Conservation (phyloP, 805 yeast species). For the Kluyveromyces lactis region DNA sequence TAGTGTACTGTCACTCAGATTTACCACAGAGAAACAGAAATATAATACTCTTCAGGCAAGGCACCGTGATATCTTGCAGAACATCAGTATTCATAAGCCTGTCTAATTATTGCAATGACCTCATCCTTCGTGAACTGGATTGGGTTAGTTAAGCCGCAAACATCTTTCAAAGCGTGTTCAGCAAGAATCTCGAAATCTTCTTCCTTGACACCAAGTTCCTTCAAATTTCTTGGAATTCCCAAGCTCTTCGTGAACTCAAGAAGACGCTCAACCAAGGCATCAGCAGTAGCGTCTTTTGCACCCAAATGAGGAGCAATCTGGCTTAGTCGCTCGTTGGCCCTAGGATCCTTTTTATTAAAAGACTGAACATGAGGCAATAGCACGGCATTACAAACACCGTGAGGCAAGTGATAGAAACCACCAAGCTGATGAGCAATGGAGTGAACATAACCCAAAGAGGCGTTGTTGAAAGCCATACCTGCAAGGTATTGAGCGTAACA, state of each 20-base stretch:
- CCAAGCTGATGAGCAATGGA: conserved; percentile 35
- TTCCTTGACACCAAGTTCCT: conserved; percentile 15
- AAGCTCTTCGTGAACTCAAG: conserved; percentile 10
- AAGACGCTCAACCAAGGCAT: conserved; percentile 11
- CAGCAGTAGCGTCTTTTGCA: conserved; percentile 11
- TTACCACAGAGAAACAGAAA: too few relatives aligned
- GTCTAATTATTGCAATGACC: conserved; percentile 14
- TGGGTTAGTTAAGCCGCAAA: conserved; percentile 17
- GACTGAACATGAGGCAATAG: conserved; percentile 35
- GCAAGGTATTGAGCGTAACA: conserved; percentile 38
- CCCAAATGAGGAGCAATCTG: conserved; percentile 17
- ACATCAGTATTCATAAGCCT: conserved; percentile 9
- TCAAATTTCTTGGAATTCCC: conserved; percentile 16
- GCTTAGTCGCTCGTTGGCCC: conserved; percentile 12
- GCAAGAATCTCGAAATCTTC: conserved; percentile 18
- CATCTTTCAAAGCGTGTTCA: conserved; percentile 19
- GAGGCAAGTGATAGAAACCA: conserved; percentile 36
- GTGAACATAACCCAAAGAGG: conserved; percentile 33
- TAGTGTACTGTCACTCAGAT: too few relatives aligned
- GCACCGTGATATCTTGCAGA: too few relatives aligned
- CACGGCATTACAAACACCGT: conserved; percentile 38
- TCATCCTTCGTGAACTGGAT: conserved; percentile 17
- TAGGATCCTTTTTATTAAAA: conserved; percentile 10
- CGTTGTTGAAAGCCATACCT: conserved; percentile 39
- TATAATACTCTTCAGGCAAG: too few relatives aligned